Base-by-base conservation (phyloP, 176 grass and related monocot species). In the Luzula sylvatica region DNA sequence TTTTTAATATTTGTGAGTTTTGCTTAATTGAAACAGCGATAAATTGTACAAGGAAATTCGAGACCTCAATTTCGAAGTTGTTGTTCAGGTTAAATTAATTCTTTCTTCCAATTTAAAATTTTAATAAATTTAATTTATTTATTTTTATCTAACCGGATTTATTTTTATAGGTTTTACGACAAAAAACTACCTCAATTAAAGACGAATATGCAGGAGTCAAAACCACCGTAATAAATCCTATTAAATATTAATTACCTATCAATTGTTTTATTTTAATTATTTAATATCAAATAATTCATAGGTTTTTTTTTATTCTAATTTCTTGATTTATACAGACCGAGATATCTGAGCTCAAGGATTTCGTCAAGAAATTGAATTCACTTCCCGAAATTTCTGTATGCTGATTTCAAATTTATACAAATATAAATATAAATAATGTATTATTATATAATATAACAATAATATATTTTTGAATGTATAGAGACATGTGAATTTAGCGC, bases 341-440 rank as follows among this genome's bases (percentile, higher is more conserved):
- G 41, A 86, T 96, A 86, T 96, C 90, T 19, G 84, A 88, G 77
- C 77, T 96, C 53, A 96, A 88, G 77, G 81, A 96, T 85, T 96
- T 96, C 68, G 90, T 88, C 49, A 88, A 81, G 68, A 88, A 82
- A 51, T 68, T 96, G 50, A 79, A 96, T 62, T 96, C 90, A 0
- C 64, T 96, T 29, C 90, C 84, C 3, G 90, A 96, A 76, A 96
- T 96, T 72, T 74, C 77, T 73, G 90, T 96, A 77, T 82, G 70
- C 61, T 66, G 27, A 39, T 53, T 9, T 15, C 21, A 27, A 54
- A 66, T 26, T 17, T 52, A 52, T 55, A 26, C 39, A n/a, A n/a
- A n/a, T n/a, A n/a, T n/a, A n/a, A n/a, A n/a, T n/a, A n/a, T 65
- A 21, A 28, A 56, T 56, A 45, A 40, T 49, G 20, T 54, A 32